Conservation (phyloP, 2,329 filamentous ascomycete species). For the Cercospora beticola region DNA sequence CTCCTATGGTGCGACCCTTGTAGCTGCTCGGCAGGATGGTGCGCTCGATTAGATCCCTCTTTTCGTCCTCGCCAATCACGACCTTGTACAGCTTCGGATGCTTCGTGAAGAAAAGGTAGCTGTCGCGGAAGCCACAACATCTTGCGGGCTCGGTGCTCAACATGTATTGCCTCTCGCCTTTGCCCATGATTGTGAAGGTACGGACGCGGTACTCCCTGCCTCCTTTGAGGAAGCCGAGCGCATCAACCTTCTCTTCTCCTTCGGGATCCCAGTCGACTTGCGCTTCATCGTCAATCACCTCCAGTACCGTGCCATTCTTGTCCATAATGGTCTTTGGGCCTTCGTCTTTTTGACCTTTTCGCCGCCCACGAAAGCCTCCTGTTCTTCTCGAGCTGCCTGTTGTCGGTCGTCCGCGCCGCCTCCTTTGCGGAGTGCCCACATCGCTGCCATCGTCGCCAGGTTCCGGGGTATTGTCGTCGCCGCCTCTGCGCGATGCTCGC, state of each 20-base stretch:
- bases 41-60: slow-evolving; percentile 91
- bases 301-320: slow-evolving; percentile 87
- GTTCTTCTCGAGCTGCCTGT: slow-evolving; percentile 39
- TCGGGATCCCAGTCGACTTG: slow-evolving; percentile 81
- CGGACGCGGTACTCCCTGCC: slow-evolving; percentile 92
- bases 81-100: slow-evolving; percentile 96
- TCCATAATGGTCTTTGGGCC: slow-evolving; percentile 83
- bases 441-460: slow-evolving; percentile 50
- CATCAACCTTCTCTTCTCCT: slow-evolving; percentile 92
- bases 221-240: slow-evolving; percentile 75
- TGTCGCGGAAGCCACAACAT: slow-evolving; percentile 95
- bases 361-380: slow-evolving; percentile 68
- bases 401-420: slow-evolving; percentile 51
- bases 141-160: slow-evolving; percentile 94
- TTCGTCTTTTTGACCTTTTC: slow-evolving; percentile 71
- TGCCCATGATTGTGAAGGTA: slow-evolving; percentile 85
- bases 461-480: slow-evolving; percentile 63
- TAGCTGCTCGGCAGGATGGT: slow-evolving; percentile 97
- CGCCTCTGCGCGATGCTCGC: slow-evolving; percentile 33
- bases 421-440: slow-evolving; percentile 50
- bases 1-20: slow-evolving; percentile 95
- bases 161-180: slow-evolving; percentile 91
- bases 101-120: slow-evolving; percentile 98
- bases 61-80: slow-evolving; percentile 96
- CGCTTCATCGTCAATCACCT: slow-evolving; percentile 89